Evolutionary conservation across 2,329 filamentous ascomycete genomes (phyloP), one percentile per base, ranked within the genome.

Genomic region (Penicillium sp.): DNA sequence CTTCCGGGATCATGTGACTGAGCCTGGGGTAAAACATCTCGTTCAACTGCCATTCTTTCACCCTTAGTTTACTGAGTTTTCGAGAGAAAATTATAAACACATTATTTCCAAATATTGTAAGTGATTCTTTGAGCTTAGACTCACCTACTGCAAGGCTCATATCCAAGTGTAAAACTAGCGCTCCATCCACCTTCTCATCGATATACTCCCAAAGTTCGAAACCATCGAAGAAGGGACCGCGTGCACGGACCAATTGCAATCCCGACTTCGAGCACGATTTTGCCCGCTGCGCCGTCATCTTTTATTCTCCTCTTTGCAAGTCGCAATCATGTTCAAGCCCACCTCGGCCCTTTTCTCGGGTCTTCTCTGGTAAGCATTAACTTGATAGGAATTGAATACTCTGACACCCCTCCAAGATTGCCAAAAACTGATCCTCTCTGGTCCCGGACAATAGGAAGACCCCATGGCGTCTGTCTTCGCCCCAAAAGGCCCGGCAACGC

Each of bases 381-480:
- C 4, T 28, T 26, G 3, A 6, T 2, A 44, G 1, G n/a, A 12
- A 2, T 24, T 18, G 13, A n/a, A 4, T n/a, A 7, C 7, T 36
- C 5, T 25, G 6, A 3, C 18, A 3, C 18, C 18, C 18, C 18
- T 18, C 18, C 18, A 18, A 18, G 18, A 18, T 18, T 18, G 18
- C 18, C 18, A 18, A 25, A 33, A 47, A 27, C 57, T 61, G 50
- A 60, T 48, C 50, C 46, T 48, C 33, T 49, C 47, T 49, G 46
- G 54, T 47, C 39, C 29, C 49, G 28, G 36, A 33, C 44, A 77
- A 58, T 61, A 83, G 88, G 93, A 98, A 98, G 82, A 90, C 86
- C 62, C 93, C 93, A 60, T 98, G 90, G 90, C 85, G 93, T 53
- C 82, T 98, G 65, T 98, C 93, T 50, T 78, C 82, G 58, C 89